Base-by-base conservation (phyloP, 805 yeast genomes). In the Dipodascus albidus region DNA sequence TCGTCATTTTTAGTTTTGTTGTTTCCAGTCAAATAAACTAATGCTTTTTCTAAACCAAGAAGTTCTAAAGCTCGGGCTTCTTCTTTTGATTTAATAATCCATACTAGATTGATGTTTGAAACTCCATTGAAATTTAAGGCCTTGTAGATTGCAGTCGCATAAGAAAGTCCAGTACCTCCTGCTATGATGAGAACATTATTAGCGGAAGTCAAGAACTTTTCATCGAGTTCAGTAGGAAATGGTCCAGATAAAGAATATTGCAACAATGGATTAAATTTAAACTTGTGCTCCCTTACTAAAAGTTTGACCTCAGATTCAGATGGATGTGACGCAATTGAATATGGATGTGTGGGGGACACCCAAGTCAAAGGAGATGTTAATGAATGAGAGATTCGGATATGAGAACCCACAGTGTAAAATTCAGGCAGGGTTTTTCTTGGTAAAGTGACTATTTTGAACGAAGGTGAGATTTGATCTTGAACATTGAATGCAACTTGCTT, bases 131-230 rank as follows among this genome's bases (percentile, higher is more conserved):
- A 80, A 60, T 81, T 82, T 67, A 89, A 73, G 1, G 83, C 80
- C 58, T 96, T 74, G 51, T 87, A 68, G n/a, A 93, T 70, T 6
- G 83, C 93, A 20, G 88, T 79, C 0, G 96, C 96, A 67, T 82
- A 82, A n/a, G 90, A 81, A 21, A 87, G 79, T 2, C 88, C 87
- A 6, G 89, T 84, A 1, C 93, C 91, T 1, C 91, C 91, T 23
- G 84, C 79, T 3, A 86, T 81, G 20, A 74, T 52, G 1, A 71
- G 53, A 3, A 66, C 67, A 22, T 76, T 74, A 33, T 74, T 75
- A 0, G 78, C 81, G 0, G 78, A 72, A 42, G 68, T 65, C 56
- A 78, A 74, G 55, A 79, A 76, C 19, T 70, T 67, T 1, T 11
- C 61, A 57, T 11, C 76, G 70, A 2, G 80, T 55, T 55, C 50